Percentiles rank a stretch among this genome's conserved stretches.
Conservation (phyloP, 129 eudicot genomes). For the Mikania micrantha region DNA sequence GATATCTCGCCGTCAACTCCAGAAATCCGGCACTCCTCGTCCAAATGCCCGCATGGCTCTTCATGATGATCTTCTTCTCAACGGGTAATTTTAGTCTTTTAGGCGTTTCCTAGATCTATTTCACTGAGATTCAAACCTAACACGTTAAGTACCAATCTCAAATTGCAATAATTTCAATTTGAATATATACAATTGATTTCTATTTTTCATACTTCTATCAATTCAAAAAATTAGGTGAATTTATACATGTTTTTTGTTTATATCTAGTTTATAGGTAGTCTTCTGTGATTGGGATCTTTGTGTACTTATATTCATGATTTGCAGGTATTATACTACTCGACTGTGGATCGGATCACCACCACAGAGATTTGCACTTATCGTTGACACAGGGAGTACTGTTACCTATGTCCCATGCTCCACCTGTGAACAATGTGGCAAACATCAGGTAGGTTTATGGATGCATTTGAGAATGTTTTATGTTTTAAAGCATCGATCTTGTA, state of each 20-base stretch:
- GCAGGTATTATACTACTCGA: constrained; percentile 85
- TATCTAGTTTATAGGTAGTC: background rate
- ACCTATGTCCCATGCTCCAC: constrained; percentile 95
- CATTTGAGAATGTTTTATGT: background rate
- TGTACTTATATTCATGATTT: constrained; percentile 12
- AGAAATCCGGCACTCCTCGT: constrained; percentile 20
- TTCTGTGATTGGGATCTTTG: constrained; percentile 6
- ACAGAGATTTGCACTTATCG: constrained; percentile 79
- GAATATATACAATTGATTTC: background rate
- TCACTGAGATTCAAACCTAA: background rate
- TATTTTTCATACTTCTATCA: background rate
- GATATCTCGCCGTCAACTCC: constrained; percentile 51
- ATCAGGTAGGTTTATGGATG: constrained; percentile 49
- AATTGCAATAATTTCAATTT: background rate
- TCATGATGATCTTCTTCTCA: constrained; percentile 84
- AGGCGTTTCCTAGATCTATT: constrained; percentile 2
- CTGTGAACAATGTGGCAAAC: constrained; percentile 95
- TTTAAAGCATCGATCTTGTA: background rate
- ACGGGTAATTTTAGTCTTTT: constrained; percentile 48
- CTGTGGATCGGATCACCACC: constrained; percentile 88
- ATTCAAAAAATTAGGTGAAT: background rate
- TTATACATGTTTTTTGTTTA: background rate
- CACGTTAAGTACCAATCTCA: background rate
- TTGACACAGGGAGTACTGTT: constrained; percentile 92
- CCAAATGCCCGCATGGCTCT: constrained; percentile 84